phyloP scores from a whole-genome alignment of 2,329 filamentous ascomycete genomes.

The Orbilia javanica region DNA sequence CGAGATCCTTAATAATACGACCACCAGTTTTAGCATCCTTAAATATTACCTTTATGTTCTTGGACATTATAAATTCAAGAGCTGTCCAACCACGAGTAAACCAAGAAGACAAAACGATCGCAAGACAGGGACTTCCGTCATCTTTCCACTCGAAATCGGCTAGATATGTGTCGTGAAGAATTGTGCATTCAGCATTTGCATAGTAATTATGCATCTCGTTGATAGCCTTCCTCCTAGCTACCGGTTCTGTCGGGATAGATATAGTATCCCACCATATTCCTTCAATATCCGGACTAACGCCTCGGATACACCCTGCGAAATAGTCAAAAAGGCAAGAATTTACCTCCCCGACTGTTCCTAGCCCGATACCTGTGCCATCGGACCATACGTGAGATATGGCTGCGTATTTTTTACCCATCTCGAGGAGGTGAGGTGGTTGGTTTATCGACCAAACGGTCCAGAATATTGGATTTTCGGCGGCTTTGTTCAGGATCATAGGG shows the following conservation, averaged over 20 bases:
- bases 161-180: conserved; percentile 59
- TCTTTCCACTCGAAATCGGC: conserved; percentile 59
- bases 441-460: conserved; percentile 14
- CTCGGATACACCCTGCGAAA: conserved; percentile 57
- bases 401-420: conserved; percentile 7
- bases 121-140: conserved; percentile 60
- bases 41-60: conserved; percentile 57
- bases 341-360: conserved; percentile 59
- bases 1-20: conserved; percentile 28
- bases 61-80: conserved; percentile 59
- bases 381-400: conserved; percentile 63
- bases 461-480: conserved; percentile 6
- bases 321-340: conserved; percentile 62
- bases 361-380: conserved; percentile 62
- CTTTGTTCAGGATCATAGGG: conserved; percentile 6
- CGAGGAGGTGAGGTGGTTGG: conserved; percentile 1
- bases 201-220: conserved; percentile 63
- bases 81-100: conserved; percentile 62
- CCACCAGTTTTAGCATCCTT: conserved; percentile 2
- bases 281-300: conserved; percentile 51
- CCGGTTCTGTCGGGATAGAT: conserved; percentile 60
- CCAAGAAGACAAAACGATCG: conserved; percentile 61
- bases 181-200: conserved; percentile 58
- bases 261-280: conserved; percentile 64
- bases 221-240: conserved; percentile 57